These are phyloP conservation scores for Nicotiana otophora DNA, from an alignment of 257 asterid genomes.

Conservation along the genomic window DNA sequence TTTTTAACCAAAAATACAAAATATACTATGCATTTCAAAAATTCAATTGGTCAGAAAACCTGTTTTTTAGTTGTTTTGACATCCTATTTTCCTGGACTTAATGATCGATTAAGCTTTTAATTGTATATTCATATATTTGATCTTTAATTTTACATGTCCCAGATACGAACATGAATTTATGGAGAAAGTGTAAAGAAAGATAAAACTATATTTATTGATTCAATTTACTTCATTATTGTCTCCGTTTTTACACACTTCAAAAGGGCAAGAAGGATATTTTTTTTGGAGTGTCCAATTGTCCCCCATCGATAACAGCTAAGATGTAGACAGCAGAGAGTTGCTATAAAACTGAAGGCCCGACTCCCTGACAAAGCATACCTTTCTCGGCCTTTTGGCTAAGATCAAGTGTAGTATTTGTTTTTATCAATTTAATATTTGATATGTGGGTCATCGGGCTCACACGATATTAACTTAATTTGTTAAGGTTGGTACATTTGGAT, in stretches of 20 bases:
- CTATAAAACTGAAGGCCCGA: neutral
- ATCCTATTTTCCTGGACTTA: neutral
- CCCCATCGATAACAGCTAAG: neutral
- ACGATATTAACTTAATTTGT: slow-evolving; percentile 27
- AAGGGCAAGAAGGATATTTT: neutral
- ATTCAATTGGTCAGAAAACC: no score
- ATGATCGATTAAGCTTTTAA: neutral
- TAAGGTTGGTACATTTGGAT: neutral
- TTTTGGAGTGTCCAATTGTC: neutral
- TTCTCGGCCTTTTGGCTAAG: slow-evolving; percentile 49
- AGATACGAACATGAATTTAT: neutral
- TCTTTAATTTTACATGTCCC: neutral
- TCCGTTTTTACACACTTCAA: neutral
- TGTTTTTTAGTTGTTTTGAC: neutral
- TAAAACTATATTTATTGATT: neutral
- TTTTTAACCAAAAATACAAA: no score
- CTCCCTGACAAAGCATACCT: rapidly evolving
- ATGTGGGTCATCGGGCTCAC: neutral
- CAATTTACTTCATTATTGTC: neutral
- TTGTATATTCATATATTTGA: neutral
- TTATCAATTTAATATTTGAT: slow-evolving; percentile 22
- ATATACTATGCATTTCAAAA: no score
- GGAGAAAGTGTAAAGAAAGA: neutral
- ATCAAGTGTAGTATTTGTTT: slow-evolving; percentile 44
- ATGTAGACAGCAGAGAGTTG: neutral